Evolutionary conservation across 2,329 filamentous ascomycete species (phyloP).

Genomic region (Ophiosphaerella herpotricha): DNA sequence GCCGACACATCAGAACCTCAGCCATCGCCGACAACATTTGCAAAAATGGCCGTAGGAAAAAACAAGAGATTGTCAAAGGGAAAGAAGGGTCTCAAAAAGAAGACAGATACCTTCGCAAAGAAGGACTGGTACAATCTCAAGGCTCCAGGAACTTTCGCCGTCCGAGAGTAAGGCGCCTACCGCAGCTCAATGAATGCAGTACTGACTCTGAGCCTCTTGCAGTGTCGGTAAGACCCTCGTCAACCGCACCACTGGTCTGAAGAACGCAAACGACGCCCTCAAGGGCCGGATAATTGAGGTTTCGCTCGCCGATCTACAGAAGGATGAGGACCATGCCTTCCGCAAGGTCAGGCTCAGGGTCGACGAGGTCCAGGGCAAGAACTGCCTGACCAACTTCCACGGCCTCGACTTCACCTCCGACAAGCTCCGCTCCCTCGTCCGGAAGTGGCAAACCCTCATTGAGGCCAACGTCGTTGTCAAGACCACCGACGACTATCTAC

Average conservation of each 20-base stretch:
- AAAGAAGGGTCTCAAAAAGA: constrained; percentile 99
- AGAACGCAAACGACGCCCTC: constrained; percentile 99
- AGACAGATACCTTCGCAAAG: constrained; percentile 96
- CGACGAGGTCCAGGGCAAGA: constrained; percentile 99
- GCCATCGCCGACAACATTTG: constrained; percentile 48
- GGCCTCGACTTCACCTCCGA: constrained; percentile 99
- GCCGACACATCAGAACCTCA: constrained; percentile 57
- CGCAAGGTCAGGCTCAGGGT: constrained; percentile 99
- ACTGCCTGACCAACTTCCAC: constrained; percentile 99
- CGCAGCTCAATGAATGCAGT: constrained; percentile 21
- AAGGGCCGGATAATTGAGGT: constrained; percentile 99
- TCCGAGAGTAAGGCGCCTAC: constrained; percentile 80
- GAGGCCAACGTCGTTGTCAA: constrained; percentile 99
- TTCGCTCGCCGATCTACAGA: constrained; percentile 97
- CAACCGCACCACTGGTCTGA: constrained; percentile 98
- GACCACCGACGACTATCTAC: constrained; percentile 99
- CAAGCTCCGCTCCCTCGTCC: constrained; percentile 98
- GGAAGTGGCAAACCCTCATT: constrained; percentile 99
- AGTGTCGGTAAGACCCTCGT: constrained; percentile 99
- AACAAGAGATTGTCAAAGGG: constrained; percentile 99
- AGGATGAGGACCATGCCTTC: constrained; percentile 99
- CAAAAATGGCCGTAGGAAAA: constrained; percentile 77
- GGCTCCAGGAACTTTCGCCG: constrained; percentile 94
- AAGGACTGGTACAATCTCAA: constrained; percentile 99
- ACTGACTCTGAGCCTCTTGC: constrained; percentile 41